Evolutionary conservation across 2,329 filamentous ascomycete genomes (phyloP), one percentile per base, ranked within the genome.

Genomic region (Aspergillus bombycis): DNA sequence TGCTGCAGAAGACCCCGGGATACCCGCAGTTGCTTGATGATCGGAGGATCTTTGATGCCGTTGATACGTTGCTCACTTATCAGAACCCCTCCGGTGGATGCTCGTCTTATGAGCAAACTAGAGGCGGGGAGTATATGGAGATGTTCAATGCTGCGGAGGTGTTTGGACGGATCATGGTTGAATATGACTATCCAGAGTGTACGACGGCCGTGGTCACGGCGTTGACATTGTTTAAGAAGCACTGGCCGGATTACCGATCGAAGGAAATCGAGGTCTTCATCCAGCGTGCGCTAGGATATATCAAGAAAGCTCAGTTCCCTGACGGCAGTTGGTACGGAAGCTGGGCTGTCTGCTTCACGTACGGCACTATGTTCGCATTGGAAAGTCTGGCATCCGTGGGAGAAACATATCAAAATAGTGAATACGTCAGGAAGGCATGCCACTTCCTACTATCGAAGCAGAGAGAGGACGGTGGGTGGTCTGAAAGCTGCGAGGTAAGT

Each of bases 291-390:
- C 21, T 58, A 0, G n/a, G 28, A 4, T 66, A 52, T 21, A 32
- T 66, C 7, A 43, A 52, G 9, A 36, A 16, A 38, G 38, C 36
- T 0, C 65, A 66, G 23, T 32, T 41, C 0, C 14, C 34, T 8
- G 60, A 66, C 9, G 65, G 65, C 0, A 32, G 60, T 38, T 66
- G 65, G 65, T 56, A 62, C 4, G 62, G 57, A 7, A 55, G 36
- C 9, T 65, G 65, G 65, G 62, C 60, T 0, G n/a, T 65, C 3
- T 60, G 56, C 3, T 66, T 60, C 9, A 66, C 58, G 0, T 65
- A 66, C n/a, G 65, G 57, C 2, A 48, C 53, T 3, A 52, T 66
- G 36, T 66, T 66, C n/a, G 65, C 65, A 1, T 11, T 66, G 57
- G 57, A 64, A 21, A 57, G 57, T 30, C 36, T 66, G 9, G 55